A percentile compares a stretch with the other conserved stretches of the same genome.
These are phyloP conservation scores for Zygoascus flipseniorum DNA, from an alignment of 805 yeast genomes.

Conservation along the genomic window DNA sequence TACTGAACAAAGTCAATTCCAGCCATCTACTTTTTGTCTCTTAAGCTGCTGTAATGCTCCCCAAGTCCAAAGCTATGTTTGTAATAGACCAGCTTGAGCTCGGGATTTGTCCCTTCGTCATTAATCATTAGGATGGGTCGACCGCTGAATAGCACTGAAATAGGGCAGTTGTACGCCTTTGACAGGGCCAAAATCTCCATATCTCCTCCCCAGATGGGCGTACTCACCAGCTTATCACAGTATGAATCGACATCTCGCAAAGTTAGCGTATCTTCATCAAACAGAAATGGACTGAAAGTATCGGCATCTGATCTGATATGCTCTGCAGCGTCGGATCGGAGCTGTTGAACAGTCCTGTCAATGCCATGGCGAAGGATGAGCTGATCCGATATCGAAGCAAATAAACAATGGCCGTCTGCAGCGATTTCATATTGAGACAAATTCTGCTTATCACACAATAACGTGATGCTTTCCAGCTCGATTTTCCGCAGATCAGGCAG, in stretches of 20 bases:
- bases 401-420: conserved; percentile 94
- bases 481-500: conserved; percentile 61
- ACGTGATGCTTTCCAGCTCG: conserved; percentile 59
- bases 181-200: conserved; percentile 81
- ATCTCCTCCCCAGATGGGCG: conserved; percentile 96
- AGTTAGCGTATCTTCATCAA: conserved; percentile 66
- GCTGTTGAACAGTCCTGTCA: conserved; percentile 36
- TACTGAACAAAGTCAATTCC: too few relatives aligned
- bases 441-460: conserved; percentile 40
- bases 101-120: conserved; percentile 40
- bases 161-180: conserved; percentile 58
- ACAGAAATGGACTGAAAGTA: conserved; percentile 71
- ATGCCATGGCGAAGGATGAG: conserved; percentile 43
- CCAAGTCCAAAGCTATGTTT: conserved; percentile 84
- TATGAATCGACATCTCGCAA: conserved; percentile 61
- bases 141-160: conserved; percentile 73
- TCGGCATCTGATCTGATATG: conserved; percentile 59
- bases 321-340: conserved; percentile 57
- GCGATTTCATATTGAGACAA: conserved; percentile 58
- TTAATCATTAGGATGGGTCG: conserved; percentile 57
- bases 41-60: conserved; percentile 83
- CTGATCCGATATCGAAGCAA: conserved; percentile 80
- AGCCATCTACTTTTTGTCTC: conserved; percentile 14
- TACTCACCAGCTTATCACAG: conserved; percentile 55
- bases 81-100: conserved; percentile 68